phyloP scores from a whole-genome alignment of 768 basidiomycete species.

The Ramaria sp. region DNA sequence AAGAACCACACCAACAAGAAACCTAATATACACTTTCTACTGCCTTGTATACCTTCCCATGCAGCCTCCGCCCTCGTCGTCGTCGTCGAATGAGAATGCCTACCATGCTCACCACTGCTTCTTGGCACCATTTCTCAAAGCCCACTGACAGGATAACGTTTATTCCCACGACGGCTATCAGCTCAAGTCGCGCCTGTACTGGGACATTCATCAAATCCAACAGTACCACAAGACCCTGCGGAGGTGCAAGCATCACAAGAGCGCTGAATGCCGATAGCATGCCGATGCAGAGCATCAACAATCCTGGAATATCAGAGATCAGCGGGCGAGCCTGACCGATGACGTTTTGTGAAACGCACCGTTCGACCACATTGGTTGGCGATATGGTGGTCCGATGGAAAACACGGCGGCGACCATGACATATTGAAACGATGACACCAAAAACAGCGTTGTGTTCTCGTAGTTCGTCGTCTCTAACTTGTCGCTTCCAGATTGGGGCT shows the following conservation, averaged over 20 bases:
- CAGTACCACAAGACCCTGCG: slow-evolving; percentile 41
- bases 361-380: slow-evolving; percentile 92
- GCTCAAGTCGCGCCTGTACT: slow-evolving; percentile 48
- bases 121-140: slow-evolving; percentile 72
- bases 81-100: slow-evolving; percentile 32
- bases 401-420: slow-evolving; percentile 95
- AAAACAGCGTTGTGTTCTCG: slow-evolving; percentile 87
- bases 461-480: slow-evolving; percentile 78
- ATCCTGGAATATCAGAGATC: slow-evolving; percentile 33
- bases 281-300: slow-evolving; percentile 71
- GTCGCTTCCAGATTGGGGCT: slow-evolving; percentile 40
- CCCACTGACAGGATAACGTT: slow-evolving; percentile 64
- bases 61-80: slow-evolving; percentile 32
- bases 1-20: not conserved
- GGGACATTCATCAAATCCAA: slow-evolving; percentile 76
- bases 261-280: slow-evolving; percentile 63
- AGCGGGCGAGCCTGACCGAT: not conserved
- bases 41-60: slow-evolving; percentile 75
- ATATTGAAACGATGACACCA: slow-evolving; percentile 97
- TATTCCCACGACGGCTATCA: slow-evolving; percentile 53
- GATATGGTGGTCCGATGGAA: slow-evolving; percentile 95
- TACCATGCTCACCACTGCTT: slow-evolving; percentile 42
- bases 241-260: slow-evolving; percentile 65
- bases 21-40: slow-evolving; percentile 50
- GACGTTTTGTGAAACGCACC: slow-evolving; percentile 34